Conservation (phyloP, 1,284 basidiomycete species). For the Exobasidium cylindrosporum region DNA sequence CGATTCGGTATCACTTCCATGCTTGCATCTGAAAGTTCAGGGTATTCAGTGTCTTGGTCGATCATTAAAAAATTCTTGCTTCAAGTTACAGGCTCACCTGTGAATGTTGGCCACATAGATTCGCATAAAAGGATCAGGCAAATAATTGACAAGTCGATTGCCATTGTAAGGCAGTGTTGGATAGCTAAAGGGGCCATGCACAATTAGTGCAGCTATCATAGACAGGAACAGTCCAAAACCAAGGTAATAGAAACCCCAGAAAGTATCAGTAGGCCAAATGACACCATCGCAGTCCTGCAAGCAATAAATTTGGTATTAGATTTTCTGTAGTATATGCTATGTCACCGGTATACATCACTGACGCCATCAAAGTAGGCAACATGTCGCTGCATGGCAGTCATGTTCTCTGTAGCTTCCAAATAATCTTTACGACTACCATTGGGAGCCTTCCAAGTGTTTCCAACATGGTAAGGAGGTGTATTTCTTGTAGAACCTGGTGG, state of each 20-base stretch:
- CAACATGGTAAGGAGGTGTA: constrained; percentile 31
- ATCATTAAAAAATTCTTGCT: too few relatives aligned
- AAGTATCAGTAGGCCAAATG: constrained; percentile 63
- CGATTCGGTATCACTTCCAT: constrained; percentile 59
- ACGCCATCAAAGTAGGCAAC: background rate
- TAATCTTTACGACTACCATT: constrained; percentile 35
- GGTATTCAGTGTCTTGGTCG: background rate
- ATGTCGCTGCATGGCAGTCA: constrained; percentile 55
- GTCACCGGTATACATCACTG: too few relatives aligned
- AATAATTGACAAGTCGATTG: constrained; percentile 19
- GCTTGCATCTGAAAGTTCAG: constrained; percentile 55
- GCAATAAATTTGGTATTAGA: background rate
- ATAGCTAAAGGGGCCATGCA: constrained; percentile 55
- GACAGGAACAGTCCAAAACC: constrained; percentile 59
- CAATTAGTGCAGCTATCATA: constrained; percentile 55
- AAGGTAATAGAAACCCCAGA: constrained; percentile 60
- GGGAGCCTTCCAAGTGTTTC: constrained; percentile 33
- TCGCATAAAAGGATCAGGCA: constrained; percentile 59
- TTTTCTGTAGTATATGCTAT: background rate
- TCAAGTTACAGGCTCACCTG: too few relatives aligned
- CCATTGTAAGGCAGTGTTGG: constrained; percentile 27
- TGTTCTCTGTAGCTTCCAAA: constrained; percentile 27
- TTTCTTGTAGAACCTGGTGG: background rate
- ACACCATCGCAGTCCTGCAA: constrained; percentile 61
- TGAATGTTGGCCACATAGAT: constrained; percentile 59